These are phyloP conservation scores for Penicillium sp. DNA, from an alignment of 2,329 filamentous ascomycete species.

Conservation along the genomic window DNA sequence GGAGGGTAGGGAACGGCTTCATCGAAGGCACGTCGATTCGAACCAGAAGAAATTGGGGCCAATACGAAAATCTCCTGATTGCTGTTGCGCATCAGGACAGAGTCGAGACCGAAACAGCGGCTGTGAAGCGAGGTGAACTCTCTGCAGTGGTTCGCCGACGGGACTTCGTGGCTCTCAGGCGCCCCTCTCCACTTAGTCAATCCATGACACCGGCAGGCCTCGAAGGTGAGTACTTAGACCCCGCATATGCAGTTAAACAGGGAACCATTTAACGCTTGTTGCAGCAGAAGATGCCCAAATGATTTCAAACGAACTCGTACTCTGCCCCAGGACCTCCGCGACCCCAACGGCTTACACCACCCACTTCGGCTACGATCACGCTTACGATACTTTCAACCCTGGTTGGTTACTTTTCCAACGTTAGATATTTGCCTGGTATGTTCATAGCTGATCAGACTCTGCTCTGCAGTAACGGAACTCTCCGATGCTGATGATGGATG, in stretches of 20 bases:
- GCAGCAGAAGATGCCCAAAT: neutral
- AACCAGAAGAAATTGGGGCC: neutral
- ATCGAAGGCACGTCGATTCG: neutral
- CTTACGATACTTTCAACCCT: neutral
- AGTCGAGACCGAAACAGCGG: neutral
- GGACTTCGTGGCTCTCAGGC: neutral
- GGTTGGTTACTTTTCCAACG: neutral
- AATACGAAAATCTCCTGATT: neutral
- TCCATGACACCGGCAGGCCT: neutral
- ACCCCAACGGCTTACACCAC: neutral
- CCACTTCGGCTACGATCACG: neutral
- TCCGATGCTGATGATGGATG: neutral
- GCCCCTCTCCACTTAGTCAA: neutral
- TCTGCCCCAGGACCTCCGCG: neutral
- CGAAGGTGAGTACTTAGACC: neutral
- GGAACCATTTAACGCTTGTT: neutral
- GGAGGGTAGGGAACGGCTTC: neutral
- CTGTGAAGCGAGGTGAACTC: neutral
- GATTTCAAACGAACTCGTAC: neutral
- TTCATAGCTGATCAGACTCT: neutral
- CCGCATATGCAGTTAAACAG: neutral
- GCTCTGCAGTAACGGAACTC: neutral
- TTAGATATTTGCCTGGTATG: neutral
- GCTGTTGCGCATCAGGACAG: neutral
- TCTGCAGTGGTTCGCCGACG: neutral